Conservation (phyloP, 2,329 filamentous ascomycete species). For the Knufia fluminis region DNA sequence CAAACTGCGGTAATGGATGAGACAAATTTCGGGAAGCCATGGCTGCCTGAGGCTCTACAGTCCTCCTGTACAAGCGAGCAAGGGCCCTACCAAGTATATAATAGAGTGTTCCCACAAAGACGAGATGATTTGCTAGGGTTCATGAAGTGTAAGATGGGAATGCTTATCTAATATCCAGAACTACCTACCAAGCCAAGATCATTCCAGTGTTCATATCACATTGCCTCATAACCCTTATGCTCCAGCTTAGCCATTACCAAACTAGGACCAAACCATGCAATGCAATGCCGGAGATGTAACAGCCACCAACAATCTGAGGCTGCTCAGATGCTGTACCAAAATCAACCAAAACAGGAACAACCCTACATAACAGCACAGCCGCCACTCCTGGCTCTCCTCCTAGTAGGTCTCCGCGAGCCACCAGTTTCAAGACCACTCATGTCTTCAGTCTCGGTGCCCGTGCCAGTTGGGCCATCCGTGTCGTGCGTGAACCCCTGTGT, state of each 20-base stretch:
- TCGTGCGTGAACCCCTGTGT: slow-evolving; percentile 47
- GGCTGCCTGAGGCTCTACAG: too few species aligned
- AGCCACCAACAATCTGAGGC: background rate
- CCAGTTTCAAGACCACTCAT: slow-evolving; percentile 25
- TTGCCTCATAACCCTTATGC: background rate
- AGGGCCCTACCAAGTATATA: too few species aligned
- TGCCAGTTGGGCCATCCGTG: slow-evolving; percentile 21
- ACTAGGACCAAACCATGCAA: too few species aligned
- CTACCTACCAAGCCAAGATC: background rate
- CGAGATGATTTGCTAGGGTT: too few species aligned
- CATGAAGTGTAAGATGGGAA: too few species aligned
- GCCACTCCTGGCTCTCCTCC: slow-evolving; percentile 55
- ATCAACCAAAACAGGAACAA: background rate
- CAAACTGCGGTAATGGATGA: too few species aligned
- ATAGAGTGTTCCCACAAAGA: too few species aligned
- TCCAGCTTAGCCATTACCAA: too few species aligned
- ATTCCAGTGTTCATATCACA: background rate
- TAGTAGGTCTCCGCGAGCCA: slow-evolving; percentile 28
- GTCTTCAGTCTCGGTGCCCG: slow-evolving; percentile 24
- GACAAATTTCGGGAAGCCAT: too few species aligned
- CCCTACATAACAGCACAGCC: slow-evolving; percentile 57
- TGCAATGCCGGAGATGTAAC: background rate
- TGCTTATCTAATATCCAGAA: too few species aligned
- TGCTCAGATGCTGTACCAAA: background rate
- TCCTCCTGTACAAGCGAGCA: too few species aligned